These are phyloP conservation scores for Cystofilobasidium macerans DNA, from an alignment of 768 basidiomycete species.

Conservation along the genomic window DNA sequence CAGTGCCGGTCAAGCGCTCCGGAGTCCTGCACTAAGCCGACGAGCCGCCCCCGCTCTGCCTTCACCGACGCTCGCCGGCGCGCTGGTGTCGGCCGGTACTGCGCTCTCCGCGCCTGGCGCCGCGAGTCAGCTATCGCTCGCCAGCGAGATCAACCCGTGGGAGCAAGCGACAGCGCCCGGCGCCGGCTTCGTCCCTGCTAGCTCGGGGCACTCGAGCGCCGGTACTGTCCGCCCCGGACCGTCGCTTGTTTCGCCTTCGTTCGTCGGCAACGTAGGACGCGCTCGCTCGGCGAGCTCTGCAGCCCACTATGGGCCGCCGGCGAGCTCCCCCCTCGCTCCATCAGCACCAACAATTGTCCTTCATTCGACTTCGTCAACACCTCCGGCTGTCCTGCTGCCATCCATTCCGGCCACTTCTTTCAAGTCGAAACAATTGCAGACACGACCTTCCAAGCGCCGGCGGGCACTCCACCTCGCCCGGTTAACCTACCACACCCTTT, in stretches of 20 bases:
- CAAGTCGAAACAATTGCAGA: not conserved
- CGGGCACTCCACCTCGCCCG: slow-evolving; percentile 5
- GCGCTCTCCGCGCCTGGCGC: too few relatives aligned
- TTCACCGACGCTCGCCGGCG: too few relatives aligned
- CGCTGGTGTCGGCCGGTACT: too few relatives aligned
- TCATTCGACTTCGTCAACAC: not conserved
- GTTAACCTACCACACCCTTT: slow-evolving; percentile 52
- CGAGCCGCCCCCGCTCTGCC: too few relatives aligned
- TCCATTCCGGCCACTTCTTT: not conserved
- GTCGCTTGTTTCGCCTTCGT: too few relatives aligned
- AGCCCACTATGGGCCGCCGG: not conserved
- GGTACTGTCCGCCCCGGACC: not conserved
- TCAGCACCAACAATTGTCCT: slow-evolving; percentile 7
- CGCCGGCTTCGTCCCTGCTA: not conserved
- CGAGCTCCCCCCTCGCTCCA: not conserved
- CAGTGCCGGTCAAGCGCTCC: too few relatives aligned
- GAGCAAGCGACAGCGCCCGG: too few relatives aligned
- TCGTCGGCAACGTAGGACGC: too few relatives aligned
- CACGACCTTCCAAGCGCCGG: not conserved
- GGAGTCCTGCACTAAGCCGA: too few relatives aligned
- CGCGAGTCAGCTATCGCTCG: not conserved
- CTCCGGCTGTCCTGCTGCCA: not conserved
- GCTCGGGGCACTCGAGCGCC: not conserved
- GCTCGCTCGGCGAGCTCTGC: too few relatives aligned
- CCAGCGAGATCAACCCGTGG: not conserved